Evolutionary conservation across 208 protist species (phyloP).

Genomic region (Trypanosoma lewisi): DNA sequence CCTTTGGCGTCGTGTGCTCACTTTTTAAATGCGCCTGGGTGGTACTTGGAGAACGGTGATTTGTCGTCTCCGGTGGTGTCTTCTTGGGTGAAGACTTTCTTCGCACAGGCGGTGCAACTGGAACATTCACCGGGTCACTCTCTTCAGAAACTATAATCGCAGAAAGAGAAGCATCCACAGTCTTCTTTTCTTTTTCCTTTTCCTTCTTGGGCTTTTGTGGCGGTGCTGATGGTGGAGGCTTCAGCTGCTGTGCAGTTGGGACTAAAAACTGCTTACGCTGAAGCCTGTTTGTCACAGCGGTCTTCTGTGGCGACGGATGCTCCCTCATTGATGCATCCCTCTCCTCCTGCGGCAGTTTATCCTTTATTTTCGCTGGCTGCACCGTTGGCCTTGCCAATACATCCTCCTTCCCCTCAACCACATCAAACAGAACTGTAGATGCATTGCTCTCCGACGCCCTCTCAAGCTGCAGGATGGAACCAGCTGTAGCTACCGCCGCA

Average conservation of each 20-base stretch:
- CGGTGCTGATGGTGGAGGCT: too few relatives aligned
- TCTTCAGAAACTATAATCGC: too few relatives aligned
- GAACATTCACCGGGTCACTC: too few relatives aligned
- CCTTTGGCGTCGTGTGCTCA: not conserved
- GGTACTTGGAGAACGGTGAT: not conserved
- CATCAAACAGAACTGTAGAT: constrained; percentile 2
- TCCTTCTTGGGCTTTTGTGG: too few relatives aligned
- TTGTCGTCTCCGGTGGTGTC: not conserved
- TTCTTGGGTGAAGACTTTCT: too few relatives aligned
- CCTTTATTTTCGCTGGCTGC: constrained; percentile 21
- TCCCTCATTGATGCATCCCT: too few relatives aligned
- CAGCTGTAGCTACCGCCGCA: not conserved
- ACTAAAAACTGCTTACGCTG: not conserved
- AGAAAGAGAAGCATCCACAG: too few relatives aligned
- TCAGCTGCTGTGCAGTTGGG: too few relatives aligned
- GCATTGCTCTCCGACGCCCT: not conserved
- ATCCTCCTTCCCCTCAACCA: not conserved
- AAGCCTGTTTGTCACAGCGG: constrained; percentile 27
- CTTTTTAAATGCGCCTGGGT: not conserved
- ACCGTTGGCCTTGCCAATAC: not conserved
- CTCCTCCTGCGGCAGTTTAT: too few relatives aligned
- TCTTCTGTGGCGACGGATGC: too few relatives aligned
- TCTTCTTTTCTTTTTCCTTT: too few relatives aligned
- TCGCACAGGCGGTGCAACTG: too few relatives aligned
- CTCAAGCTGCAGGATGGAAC: not conserved